Evolutionary conservation across 805 yeast genomes (phyloP).

Genomic region (Saturnispora diversa): DNA sequence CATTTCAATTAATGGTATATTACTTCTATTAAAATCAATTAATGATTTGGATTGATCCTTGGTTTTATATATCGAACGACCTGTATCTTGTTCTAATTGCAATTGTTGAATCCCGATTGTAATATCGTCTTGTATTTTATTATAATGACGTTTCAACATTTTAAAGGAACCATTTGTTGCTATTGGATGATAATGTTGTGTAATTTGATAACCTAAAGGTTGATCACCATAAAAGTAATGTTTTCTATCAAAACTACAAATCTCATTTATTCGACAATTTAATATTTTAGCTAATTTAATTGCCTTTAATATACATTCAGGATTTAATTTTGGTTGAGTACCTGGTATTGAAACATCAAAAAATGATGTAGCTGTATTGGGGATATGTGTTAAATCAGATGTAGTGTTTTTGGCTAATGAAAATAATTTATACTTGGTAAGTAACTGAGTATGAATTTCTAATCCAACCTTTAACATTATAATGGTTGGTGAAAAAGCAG

Average conservation of each 20-base stretch:
- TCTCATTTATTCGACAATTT: conserved; percentile 45
- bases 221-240: conserved; percentile 97
- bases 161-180: conserved; percentile 58
- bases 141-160: conserved; percentile 44
- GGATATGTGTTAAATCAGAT: conserved; percentile 35
- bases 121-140: conserved; percentile 35
- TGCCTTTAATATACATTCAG: conserved; percentile 64
- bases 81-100: conserved; percentile 94
- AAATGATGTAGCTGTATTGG: conserved; percentile 64
- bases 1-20: conserved; percentile 80
- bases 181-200: conserved; percentile 78
- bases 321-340: conserved; percentile 75
- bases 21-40: conserved; percentile 78
- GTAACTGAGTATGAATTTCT: conserved; percentile 87
- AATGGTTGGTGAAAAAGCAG: neutral
- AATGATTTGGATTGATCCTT: conserved; percentile 28
- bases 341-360: conserved; percentile 91
- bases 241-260: conserved; percentile 79
- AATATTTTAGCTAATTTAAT: conserved; percentile 66
- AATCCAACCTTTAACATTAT: conserved; percentile 59
- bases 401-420: conserved; percentile 48
- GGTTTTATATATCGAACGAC: conserved; percentile 55
- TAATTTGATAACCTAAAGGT: conserved; percentile 91
- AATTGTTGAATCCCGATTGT: conserved; percentile 63
- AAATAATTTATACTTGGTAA: conserved; percentile 68